Base-by-base conservation (phyloP, 805 yeast genomes). In the Kregervanrija pseudodelftensis region DNA sequence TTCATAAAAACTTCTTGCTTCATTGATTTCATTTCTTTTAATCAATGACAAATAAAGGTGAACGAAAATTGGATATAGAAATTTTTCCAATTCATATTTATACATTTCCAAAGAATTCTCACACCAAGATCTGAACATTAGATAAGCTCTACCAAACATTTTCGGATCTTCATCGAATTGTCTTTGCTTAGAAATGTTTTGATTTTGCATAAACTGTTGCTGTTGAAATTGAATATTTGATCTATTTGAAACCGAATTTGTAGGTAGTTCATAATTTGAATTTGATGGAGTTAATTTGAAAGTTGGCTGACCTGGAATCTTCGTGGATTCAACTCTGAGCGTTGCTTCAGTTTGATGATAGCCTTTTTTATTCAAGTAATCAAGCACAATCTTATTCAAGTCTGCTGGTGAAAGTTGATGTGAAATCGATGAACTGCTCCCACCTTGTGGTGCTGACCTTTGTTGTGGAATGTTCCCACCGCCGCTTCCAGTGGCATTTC, bases 341-440 rank as follows among this genome's bases (percentile, higher is more conserved):
- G 90, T 86, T 2, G 96, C 89, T 62, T 93, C 99, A 0, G 99
- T 91, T 53, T 83, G 80, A 54, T 85, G 90, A 59, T 88, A 93
- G 2, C 99, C 99, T 62, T 90, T 89, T 58, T 93, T 91, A 61
- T 82, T 85, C 53, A 93, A 73, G 56, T 91, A 93, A 56, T 93
- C 99, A 56, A 93, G 71, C 32, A 93, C 98, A 58, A 93, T 87
- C 50, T 93, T 72, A 63, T 90, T 91, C 60, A 93, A 72, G 61
- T 93, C 98, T 5, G 91, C 89, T 40, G 86, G 88, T 44, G 49
- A 43, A 32, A 30, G 15, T 33, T 33, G 22, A 22, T 40, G 35
- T 36, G 38, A 30, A 33, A 12, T 40, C 11, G 17, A n/a, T 40
- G 13, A 31, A 39, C 8, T 41, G 16, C 37, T 39, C 40, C 12